A percentile compares a stretch with the other conserved stretches of the same genome.
Conservation (phyloP, 352 stramenopile species). For the Phytophthora kernoviae region DNA sequence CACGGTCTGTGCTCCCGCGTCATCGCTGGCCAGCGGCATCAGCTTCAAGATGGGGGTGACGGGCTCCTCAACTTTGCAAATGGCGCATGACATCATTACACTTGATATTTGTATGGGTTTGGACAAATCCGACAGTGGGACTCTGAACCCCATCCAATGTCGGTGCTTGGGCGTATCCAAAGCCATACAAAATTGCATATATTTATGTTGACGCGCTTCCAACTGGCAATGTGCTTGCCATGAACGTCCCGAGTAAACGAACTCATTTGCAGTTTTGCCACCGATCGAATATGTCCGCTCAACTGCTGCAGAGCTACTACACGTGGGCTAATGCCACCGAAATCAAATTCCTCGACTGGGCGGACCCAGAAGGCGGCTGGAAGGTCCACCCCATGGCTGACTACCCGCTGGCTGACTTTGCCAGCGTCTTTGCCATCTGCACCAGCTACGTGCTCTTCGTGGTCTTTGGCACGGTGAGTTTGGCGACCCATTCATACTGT, state of each 20-base stretch:
- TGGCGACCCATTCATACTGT: constrained; percentile 3
- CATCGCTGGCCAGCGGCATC: not conserved
- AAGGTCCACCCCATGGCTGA: constrained; percentile 66
- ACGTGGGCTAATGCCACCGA: constrained; percentile 62
- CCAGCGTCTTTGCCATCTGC: constrained; percentile 60
- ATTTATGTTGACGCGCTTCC: constrained; percentile 3
- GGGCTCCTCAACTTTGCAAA: too few species aligned
- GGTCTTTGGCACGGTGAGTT: constrained; percentile 57
- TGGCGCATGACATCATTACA: constrained; percentile 28
- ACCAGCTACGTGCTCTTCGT: constrained; percentile 74
- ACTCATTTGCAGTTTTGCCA: constrained; percentile 31
- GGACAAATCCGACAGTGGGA: not conserved
- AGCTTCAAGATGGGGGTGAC: constrained; percentile 16
- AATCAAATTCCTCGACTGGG: constrained; percentile 51
- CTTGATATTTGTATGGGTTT: constrained; percentile 8
- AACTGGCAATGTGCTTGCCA: constrained; percentile 13
- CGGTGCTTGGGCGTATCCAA: too few species aligned
- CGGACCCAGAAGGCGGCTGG: constrained; percentile 62
- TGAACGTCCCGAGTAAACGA: too few species aligned
- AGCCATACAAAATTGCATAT: constrained; percentile 15
- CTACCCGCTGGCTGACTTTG: constrained; percentile 71
- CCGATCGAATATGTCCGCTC: constrained; percentile 22
- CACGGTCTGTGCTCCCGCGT: constrained; percentile 3
- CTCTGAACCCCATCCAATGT: not conserved
- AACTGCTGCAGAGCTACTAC: constrained; percentile 53